Base-by-base conservation (phyloP, 2,329 filamentous ascomycete species). In the Juglanconis juglandina region DNA sequence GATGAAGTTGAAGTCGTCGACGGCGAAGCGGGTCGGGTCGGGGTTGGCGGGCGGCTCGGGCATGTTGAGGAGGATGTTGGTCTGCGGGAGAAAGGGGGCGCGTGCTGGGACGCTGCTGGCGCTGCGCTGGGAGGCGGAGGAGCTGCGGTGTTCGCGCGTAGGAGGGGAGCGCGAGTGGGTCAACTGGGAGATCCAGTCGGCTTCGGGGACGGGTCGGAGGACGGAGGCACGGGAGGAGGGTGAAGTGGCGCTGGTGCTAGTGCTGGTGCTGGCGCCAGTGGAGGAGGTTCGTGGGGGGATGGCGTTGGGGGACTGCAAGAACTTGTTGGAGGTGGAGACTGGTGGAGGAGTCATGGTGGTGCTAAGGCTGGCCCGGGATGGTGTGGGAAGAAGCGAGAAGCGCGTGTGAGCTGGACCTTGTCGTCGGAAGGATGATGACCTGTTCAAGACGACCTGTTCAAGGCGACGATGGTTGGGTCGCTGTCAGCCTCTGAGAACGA, bases 211-310 rank as follows among this genome's bases (percentile, higher is more conserved):
- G 41, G 83, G 78, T 24, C 76, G 79, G 30, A 87, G 73, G 33
- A 81, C 76, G 41, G 77, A 70, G 56, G 51, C 41, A 14, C 32
- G 48, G 4, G 53, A 49, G 14, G 55, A 46, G 39, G 55, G 50
- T 6, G 56, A 33, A 35, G 51, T 5, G 24, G n/a, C 9, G 44
- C 35, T 52, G 54, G 53, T 49, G 72, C 77, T 50, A 69, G 68
- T 62, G 35, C 35, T 67, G 39, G 68, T 64, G 39, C 73, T 73
- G 64, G 81, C 78, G 64, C 81, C 79, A 59, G 83, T 86, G 1
- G 88, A 90, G 59, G 89, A 92, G 50, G 87, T 91, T 64, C 90
- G 84, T 3, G 87, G 87, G 24, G 90, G 89, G 58, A 92, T 91
- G 42, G 81, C 80, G 72, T 85, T 87, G 57, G 87, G 87, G n/a